Conservation (phyloP, 345 rosid genomes). For the Viola odorata region DNA sequence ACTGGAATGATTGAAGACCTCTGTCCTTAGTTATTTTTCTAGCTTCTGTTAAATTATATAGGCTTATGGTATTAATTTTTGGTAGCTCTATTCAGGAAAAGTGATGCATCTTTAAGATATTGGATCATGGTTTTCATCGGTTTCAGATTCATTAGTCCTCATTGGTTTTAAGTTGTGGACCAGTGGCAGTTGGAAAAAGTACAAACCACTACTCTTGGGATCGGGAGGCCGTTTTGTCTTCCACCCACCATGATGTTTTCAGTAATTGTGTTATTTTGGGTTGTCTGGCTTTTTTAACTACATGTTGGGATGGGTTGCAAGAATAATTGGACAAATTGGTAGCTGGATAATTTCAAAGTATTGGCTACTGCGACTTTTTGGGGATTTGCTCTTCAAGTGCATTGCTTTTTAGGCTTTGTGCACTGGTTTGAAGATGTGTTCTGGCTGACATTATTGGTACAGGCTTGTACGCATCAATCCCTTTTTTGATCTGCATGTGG, state of each 20-base stretch:
- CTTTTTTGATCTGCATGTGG: too few species aligned
- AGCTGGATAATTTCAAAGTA: constrained; percentile 5
- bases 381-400: constrained; percentile 3
- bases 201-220: background rate
- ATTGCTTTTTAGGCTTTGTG: background rate
- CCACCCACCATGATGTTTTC: background rate
- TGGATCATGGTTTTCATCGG: constrained; percentile 6
- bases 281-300: background rate
- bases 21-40: background rate
- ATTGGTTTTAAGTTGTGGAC: background rate
- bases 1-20: background rate
- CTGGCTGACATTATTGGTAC: constrained; percentile 13
- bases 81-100: background rate
- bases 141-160: background rate
- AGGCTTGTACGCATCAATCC: background rate
- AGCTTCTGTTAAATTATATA: constrained; percentile 4
- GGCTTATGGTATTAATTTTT: background rate
- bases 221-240: constrained; percentile 7
- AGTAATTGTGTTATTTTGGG: constrained; percentile 5
- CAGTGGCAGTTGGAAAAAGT: constrained; percentile 5
- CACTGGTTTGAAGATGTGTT: constrained; percentile 12
- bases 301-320: constrained; percentile 10
- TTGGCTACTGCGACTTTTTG: background rate
- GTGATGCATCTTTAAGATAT: constrained; percentile 6
- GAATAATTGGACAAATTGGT: constrained; percentile 16